Evolutionary conservation across 192 early-diverging fungal genomes (phyloP), one percentile per base, ranked within the genome.

Genomic region (Phlyctochytrium bullatum): DNA sequence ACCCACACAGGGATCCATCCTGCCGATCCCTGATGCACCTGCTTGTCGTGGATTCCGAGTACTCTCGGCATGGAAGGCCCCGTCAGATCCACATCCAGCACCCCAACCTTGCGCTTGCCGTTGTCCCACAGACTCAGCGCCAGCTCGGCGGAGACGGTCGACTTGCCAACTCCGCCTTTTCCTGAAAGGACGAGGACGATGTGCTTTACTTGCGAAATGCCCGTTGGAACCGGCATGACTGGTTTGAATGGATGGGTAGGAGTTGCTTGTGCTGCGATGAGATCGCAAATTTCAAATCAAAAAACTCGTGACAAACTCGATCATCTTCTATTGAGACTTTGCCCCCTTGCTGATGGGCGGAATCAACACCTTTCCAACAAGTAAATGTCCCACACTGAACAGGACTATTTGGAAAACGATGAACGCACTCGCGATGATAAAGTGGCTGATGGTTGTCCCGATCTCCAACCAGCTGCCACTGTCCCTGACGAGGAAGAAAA

Each of bases 101-200:
- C 89, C 0, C 97, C 97, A 30, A 79, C 78, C 35, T 51, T 59
- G 17, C 20, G 17, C 24, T 71, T 58, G 16, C 73, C 68, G 0
- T 31, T 30, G 28, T 85, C 70, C 0, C 86, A 80, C 3, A 99
- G 80, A 1, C 95, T 88, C 66, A 95, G 90, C 0, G 92, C 90
- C 4, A 99, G 88, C 66, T 96, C 90, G 4, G 94, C 86, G 3
- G 95, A 92, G 52, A 95, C 91, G 31, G 93, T 96, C 4, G 87
- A 89, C 78, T 99, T 99, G 58, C 97, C 97, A 1, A 99, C 97
- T 33, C 97, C 97, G 66, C 97, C 97, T 74, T 99, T 99, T 28
- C 97, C 97, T 0, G 94, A 96, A 27, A 99, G 88, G 12, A 99
- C 89, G 4, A 99, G 80, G n/a, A 98, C 79, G 61, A 95, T 94